Percentiles rank a stretch among this genome's conserved stretches.
These are phyloP conservation scores for Cucurbita pepo DNA, from an alignment of 306 rosid species.

Conservation along the genomic window DNA sequence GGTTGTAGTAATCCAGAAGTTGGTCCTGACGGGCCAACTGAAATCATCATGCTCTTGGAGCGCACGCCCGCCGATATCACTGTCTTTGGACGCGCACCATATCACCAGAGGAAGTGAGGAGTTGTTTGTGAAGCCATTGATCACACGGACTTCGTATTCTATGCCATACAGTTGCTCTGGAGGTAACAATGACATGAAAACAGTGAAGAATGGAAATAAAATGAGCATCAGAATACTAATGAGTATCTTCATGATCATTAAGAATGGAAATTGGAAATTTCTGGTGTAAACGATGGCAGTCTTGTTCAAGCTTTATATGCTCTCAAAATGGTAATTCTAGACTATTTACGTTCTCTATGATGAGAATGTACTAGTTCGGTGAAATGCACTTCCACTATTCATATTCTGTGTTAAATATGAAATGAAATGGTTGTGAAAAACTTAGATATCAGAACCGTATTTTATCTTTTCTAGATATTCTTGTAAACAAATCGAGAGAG, in stretches of 20 bases:
- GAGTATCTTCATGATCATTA: slow-evolving; percentile 19
- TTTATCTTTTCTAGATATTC: background rate
- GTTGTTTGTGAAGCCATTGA: slow-evolving; percentile 69
- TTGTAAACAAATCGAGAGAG: background rate
- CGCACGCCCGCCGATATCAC: slow-evolving; percentile 78
- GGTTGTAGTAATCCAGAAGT: slow-evolving; percentile 35
- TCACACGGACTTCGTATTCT: slow-evolving; percentile 47
- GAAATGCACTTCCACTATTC: background rate
- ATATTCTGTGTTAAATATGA: background rate
- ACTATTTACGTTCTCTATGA: background rate
- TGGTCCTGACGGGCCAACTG: slow-evolving; percentile 46
- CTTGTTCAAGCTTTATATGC: background rate
- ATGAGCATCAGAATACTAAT: slow-evolving; percentile 7
- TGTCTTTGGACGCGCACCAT: slow-evolving; percentile 58
- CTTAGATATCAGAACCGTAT: background rate
- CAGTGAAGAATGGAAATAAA: slow-evolving; percentile 11
- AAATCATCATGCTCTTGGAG: slow-evolving; percentile 75
- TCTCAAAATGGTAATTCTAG: background rate
- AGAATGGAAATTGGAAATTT: background rate
- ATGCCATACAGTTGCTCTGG: slow-evolving; percentile 18
- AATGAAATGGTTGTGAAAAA: background rate
- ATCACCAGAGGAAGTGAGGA: slow-evolving; percentile 66
- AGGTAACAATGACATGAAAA: slow-evolving; percentile 12
- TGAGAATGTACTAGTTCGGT: background rate
- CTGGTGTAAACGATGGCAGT: background rate